phyloP scores from a whole-genome alignment of 371 early-diverging fungal species.

The Saksenaea vasiformis region DNA sequence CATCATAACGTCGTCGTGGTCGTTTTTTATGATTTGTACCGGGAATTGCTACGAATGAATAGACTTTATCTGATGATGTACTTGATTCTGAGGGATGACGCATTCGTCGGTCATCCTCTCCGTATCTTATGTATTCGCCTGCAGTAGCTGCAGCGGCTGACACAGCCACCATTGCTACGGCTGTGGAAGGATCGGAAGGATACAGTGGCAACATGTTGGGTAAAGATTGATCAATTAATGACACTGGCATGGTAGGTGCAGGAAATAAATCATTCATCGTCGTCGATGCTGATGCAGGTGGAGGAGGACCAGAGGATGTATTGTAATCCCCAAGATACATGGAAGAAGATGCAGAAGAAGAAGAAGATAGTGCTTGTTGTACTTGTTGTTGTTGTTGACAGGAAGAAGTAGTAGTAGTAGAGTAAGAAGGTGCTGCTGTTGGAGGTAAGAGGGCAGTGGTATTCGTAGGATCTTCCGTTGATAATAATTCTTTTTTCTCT shows the following conservation, averaged over 20 bases:
- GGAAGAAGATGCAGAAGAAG: not conserved
- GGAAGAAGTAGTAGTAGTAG: too few species aligned
- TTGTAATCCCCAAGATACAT: not conserved
- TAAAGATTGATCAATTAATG: not conserved
- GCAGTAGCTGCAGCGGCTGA: constrained; percentile 6
- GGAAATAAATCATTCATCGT: constrained; percentile 13
- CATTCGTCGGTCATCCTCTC: constrained; percentile 14
- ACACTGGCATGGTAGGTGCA: not conserved
- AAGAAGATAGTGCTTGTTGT: not conserved
- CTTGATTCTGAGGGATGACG: constrained; percentile 40
- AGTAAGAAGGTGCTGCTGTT: not conserved
- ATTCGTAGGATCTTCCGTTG: not conserved
- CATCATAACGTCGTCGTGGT: constrained; percentile 67
- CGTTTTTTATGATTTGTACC: constrained; percentile 68
- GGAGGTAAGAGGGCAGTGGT: not conserved
- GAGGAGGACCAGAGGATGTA: not conserved
- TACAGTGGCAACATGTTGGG: not conserved
- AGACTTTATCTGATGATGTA: constrained; percentile 49
- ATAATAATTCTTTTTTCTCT: not conserved
- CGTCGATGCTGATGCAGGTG: constrained; percentile 3
- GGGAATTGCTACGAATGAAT: constrained; percentile 67
- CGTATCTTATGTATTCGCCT: constrained; percentile 10
- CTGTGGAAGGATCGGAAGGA: constrained; percentile 1
- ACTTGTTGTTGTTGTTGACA: not conserved
- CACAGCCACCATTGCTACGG: not conserved